phyloP scores from a whole-genome alignment of 176 grass and related monocot genomes.

The Oryza rufipogon region DNA sequence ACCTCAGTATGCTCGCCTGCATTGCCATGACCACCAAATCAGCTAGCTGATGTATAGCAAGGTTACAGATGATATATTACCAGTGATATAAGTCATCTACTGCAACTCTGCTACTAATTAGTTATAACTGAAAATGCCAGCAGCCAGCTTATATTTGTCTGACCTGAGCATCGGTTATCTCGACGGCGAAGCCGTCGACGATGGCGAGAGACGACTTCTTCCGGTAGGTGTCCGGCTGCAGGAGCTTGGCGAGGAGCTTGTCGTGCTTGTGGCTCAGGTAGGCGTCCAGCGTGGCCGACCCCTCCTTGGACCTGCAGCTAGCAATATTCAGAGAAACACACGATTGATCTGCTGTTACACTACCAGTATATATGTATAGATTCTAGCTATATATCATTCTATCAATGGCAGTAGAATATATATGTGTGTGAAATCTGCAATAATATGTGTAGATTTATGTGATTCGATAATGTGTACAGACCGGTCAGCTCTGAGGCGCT shows the following conservation, averaged over 20 bases:
- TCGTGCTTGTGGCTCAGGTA: slow-evolving; percentile 94
- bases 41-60: not conserved
- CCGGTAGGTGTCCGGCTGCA: slow-evolving; percentile 65
- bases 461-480: not conserved
- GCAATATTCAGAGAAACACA: not conserved
- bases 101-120: not conserved
- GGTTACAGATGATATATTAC: too few relatives aligned
- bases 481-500: slow-evolving; percentile 76
- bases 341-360: too few relatives aligned
- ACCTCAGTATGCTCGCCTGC: slow-evolving; percentile 70
- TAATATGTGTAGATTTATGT: not conserved
- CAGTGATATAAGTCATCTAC: too few relatives aligned
- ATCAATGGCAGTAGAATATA: not conserved
- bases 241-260: slow-evolving; percentile 71
- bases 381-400: not conserved
- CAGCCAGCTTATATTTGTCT: not conserved
- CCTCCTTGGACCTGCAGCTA: slow-evolving; percentile 72
- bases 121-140: not conserved
- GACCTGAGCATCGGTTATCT: slow-evolving; percentile 82
- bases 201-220: slow-evolving; percentile 92
- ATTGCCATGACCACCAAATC: not conserved
- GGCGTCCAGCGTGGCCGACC: slow-evolving; percentile 63
- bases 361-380: not conserved
- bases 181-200: slow-evolving; percentile 92
- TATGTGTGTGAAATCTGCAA: not conserved